Conservation (phyloP, 352 stramenopile species). For the Blastocystis sp. region DNA sequence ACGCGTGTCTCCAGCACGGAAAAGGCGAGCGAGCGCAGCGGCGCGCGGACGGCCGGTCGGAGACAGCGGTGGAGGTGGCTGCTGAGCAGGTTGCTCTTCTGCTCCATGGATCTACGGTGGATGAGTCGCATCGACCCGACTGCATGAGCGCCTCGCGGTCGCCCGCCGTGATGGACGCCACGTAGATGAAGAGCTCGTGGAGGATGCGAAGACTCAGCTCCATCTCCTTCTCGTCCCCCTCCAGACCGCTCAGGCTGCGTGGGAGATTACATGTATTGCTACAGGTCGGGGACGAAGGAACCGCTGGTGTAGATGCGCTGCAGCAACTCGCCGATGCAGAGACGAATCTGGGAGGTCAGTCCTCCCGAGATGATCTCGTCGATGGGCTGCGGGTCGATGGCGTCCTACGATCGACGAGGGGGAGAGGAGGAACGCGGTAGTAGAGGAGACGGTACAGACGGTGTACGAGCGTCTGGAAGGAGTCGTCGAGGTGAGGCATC, state of each 20-base stretch:
- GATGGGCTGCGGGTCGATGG: slow-evolving; percentile 26
- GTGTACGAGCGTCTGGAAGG: neutral
- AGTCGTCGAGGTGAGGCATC: neutral
- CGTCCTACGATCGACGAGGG: neutral
- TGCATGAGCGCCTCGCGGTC: neutral
- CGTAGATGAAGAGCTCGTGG: neutral
- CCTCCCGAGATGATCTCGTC: neutral
- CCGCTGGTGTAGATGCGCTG: neutral
- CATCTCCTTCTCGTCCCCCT: neutral
- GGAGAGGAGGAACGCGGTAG: neutral
- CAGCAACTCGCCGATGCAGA: neutral
- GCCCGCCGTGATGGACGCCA: neutral
- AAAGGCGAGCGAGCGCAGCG: neutral
- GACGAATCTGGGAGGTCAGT: neutral
- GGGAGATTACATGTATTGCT: neutral
- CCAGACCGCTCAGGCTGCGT: neutral
- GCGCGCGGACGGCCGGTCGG: neutral
- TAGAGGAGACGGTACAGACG: neutral
- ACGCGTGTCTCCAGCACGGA: neutral
- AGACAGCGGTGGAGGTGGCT: neutral
- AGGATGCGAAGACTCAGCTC: neutral
- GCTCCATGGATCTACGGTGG: neutral
- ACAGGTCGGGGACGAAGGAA: neutral
- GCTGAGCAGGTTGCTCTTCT: neutral
- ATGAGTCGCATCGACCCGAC: neutral